Percentiles rank a stretch among this genome's conserved stretches.
These are phyloP conservation scores for Lactarius tabidus DNA, from an alignment of 768 basidiomycete species.

Conservation along the genomic window DNA sequence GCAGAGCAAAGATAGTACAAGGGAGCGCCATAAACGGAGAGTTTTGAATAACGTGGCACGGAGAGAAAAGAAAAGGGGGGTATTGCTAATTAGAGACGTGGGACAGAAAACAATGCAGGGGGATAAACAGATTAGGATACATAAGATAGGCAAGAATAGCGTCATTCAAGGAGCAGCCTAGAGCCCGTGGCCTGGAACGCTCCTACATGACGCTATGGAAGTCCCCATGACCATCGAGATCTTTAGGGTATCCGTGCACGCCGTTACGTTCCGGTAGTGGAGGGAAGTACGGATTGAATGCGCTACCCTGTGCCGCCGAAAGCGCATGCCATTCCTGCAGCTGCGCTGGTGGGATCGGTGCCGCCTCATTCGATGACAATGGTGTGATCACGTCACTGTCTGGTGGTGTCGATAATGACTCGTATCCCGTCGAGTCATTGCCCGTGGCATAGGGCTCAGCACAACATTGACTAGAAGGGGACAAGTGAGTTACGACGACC, in stretches of 20 bases:
- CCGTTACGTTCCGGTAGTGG: constrained; percentile 23
- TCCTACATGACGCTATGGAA: constrained; percentile 26
- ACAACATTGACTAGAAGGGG: constrained; percentile 13
- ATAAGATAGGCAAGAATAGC: constrained; percentile 28
- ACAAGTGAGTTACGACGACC: neutral
- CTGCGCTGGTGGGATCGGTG: constrained; percentile 24
- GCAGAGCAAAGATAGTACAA: constrained; percentile 23
- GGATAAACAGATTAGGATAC: constrained; percentile 23
- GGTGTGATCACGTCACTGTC: constrained; percentile 27
- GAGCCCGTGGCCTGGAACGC: constrained; percentile 22
- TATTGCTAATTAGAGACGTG: constrained; percentile 23
- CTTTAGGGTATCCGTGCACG: constrained; percentile 23
- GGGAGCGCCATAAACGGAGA: constrained; percentile 17
- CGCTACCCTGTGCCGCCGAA: constrained; percentile 24
- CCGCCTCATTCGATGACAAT: constrained; percentile 26
- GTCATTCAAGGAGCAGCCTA: constrained; percentile 19
- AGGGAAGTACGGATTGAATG: constrained; percentile 27
- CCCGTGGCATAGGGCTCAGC: constrained; percentile 19
- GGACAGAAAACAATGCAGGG: constrained; percentile 15
- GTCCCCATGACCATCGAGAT: constrained; percentile 21
- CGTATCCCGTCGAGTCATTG: constrained; percentile 22
- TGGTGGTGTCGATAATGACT: constrained; percentile 24
- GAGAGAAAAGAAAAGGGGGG: constrained; percentile 17
- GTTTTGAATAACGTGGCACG: constrained; percentile 23
- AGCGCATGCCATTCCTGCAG: constrained; percentile 27